Base-by-base conservation (phyloP, 768 basidiomycete species). In the Multifurca ochricompacta region DNA sequence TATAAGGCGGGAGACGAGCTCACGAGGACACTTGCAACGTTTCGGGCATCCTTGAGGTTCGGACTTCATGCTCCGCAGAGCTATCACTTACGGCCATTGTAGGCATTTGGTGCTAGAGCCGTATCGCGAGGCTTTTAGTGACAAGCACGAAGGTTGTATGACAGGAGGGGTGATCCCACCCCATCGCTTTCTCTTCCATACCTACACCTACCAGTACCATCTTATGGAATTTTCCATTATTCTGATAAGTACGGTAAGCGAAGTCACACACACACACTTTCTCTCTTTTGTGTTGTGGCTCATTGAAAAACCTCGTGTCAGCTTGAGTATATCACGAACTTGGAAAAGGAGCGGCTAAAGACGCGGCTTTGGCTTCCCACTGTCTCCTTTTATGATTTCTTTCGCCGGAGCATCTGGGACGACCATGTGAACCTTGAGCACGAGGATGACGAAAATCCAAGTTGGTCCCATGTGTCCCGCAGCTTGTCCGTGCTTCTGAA, bases 131-230 rank as follows among this genome's bases (percentile, higher is more conserved):
- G 72, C 73, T 0, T 79, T 86, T 48, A 74, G 76, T 30, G 61
- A 71, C 4, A 59, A 56, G 19, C 66, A 66, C 51, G 69, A 66
- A 41, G 48, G 57, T 14, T 56, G 51, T 48, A 55, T 59, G 13
- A 60, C 59, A 1, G 61, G 58, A 3, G 67, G 67, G n/a, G 74
- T 77, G 6, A 68, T 74, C 11, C 80, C 79, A 0, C 77, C 81
- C 0, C 86, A 88, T 66, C 78, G 81, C 36, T 80, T 82, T 63
- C 70, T 90, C 7, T 90, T 90, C 60, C 71, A 86, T 52, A 85
- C 82, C 46, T 89, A 83, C 60, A 77, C 85, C 27, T 88, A 85
- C 64, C 84, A 90, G 56, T 76, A 71, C 50, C 77, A 78, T 54
- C 59, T 74, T 46, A 71, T 74, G 64, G 67, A 64, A 11, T 74